phyloP scores from a whole-genome alignment of 2,329 filamentous ascomycete species.

The Claviceps humidiphila region DNA sequence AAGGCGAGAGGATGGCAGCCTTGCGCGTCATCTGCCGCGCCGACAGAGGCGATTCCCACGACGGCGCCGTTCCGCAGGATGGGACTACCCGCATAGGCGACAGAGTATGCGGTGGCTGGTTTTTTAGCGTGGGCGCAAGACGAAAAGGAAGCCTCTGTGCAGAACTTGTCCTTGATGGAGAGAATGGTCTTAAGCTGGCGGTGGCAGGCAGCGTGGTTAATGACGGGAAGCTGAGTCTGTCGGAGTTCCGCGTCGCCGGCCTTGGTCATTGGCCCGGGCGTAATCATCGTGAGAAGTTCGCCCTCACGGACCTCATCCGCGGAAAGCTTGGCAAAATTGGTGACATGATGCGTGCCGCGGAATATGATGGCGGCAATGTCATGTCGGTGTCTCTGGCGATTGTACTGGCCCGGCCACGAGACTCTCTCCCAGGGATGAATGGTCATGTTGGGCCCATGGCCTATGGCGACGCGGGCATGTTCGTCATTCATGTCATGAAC shows the following conservation, averaged over 20 bases:
- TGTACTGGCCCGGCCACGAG: not conserved
- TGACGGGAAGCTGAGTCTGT: not conserved
- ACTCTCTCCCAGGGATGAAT: not conserved
- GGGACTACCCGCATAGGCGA: not conserved
- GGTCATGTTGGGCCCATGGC: not conserved
- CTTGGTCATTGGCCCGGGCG: too few relatives aligned
- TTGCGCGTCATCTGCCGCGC: too few relatives aligned
- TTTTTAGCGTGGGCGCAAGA: too few relatives aligned
- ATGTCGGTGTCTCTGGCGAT: not conserved
- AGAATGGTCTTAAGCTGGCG: not conserved
- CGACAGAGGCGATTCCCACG: not conserved
- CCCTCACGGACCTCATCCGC: not conserved
- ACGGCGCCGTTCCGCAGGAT: not conserved
- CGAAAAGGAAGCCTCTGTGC: not conserved
- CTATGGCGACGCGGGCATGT: not conserved
- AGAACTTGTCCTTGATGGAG: not conserved
- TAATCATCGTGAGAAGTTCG: too few relatives aligned
- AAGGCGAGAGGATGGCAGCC: not conserved
- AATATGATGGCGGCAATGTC: conserved; percentile 1
- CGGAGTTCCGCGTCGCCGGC: too few relatives aligned
- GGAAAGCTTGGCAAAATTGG: not conserved
- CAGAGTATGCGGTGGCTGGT: not conserved
- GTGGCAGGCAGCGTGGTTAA: not conserved
- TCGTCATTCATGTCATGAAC: not conserved
- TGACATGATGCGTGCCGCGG: not conserved